Base-by-base conservation (phyloP, 805 yeast species). In the Candida adriatica region DNA sequence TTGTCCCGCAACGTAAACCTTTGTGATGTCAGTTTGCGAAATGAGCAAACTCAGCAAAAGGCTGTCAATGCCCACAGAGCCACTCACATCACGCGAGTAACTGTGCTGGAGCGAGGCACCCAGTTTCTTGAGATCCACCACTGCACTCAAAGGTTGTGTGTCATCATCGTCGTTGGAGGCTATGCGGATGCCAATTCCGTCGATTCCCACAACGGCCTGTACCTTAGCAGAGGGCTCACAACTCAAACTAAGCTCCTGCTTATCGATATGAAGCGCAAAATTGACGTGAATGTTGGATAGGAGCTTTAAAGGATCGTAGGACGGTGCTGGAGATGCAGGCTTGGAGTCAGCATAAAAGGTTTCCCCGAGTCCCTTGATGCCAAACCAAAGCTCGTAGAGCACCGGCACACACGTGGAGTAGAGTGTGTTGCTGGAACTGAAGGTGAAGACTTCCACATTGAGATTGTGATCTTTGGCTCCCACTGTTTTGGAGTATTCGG, bases 191-290 rank as follows among this genome's bases (percentile, higher is more conserved):
- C 66, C 70, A n/a, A 85, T 70, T 0, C 80, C 78, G 14, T 76
- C 80, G 15, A 79, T 68, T 6, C 86, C 81, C 11, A 86, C 78
- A 21, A 81, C 73, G 0, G 96, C 94, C 23, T 86, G 87, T 2
- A 92, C 92, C 50, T 84, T 86, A 0, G 97, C 97, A 13, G 79
- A 79, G 1, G 98, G 98, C 39, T 84, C 90, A 66, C 98, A 92
- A 43, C 94, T 82, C 32, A 92, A 61, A 3, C 81, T 70, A 15
- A 92, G 52, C 26, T 70, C 72, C 51, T 92, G 98, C 20, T 77
- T 71, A 14, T 75, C 87, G 31, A 88, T 69, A 24, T 69, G 64
- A 6, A 88, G 41, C 1, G 80, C 75, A 33, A 82, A 55, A 31
- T 73, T 75, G 18, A 85, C 44, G 40, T 81, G 86, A 32, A 80